Conservation (phyloP, 352 stramenopile species). For the Blastocystis sp. region DNA sequence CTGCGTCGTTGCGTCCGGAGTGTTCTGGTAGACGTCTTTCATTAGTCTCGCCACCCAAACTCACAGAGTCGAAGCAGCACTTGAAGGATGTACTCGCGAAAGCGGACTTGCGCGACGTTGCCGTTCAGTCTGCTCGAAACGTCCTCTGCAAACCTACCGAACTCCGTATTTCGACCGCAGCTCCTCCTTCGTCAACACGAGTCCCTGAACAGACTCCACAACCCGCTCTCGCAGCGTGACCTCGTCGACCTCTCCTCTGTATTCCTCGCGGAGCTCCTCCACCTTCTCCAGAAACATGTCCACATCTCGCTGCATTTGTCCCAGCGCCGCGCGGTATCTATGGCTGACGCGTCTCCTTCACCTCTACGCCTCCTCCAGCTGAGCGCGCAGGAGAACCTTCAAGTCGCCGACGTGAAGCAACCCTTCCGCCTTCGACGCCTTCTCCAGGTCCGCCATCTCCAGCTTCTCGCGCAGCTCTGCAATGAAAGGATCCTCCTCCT, state of each 20-base stretch:
- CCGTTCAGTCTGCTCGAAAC: not conserved
- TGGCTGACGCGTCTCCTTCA: not conserved
- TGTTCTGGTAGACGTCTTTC: constrained; percentile 27
- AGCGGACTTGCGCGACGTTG: not conserved
- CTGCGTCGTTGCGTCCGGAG: not conserved
- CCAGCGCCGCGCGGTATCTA: constrained; percentile 4
- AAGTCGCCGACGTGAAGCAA: constrained; percentile 13
- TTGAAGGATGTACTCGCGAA: constrained; percentile 10
- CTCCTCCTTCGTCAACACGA: not conserved
- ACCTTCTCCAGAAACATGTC: constrained; percentile 17
- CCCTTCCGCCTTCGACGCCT: not conserved
- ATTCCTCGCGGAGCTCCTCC: not conserved
- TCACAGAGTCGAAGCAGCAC: constrained; percentile 9
- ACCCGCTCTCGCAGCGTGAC: not conserved
- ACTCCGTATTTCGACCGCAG: constrained; percentile 31
- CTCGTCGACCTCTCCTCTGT: not conserved
- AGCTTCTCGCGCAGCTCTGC: constrained; percentile 12
- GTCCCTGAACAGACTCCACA: not conserved
- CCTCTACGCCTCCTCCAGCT: not conserved
- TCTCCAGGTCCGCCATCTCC: not conserved
- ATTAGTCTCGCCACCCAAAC: not conserved
- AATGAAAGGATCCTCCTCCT: not conserved
- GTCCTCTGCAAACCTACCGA: not conserved
- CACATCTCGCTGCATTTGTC: constrained; percentile 22
- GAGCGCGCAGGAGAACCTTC: not conserved